Conservation (phyloP, 108 stramenopile species). For the Nannochloropsis granulata region DNA sequence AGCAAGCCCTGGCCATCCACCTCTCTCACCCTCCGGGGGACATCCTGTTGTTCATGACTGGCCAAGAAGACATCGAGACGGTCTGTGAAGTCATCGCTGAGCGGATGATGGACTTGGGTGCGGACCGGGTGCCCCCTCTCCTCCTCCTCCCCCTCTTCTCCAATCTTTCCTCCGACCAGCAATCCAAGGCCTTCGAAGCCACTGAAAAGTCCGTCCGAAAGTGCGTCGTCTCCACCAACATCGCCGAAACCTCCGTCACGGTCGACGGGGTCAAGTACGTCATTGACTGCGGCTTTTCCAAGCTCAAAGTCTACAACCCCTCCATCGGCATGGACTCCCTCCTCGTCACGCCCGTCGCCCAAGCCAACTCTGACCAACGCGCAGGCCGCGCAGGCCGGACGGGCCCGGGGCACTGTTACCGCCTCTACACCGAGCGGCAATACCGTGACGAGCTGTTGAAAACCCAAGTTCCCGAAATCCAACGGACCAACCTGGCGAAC, state of each 20-base stretch:
- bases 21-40: conserved; percentile 90
- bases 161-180: conserved; percentile 92
- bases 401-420: conserved; percentile 86
- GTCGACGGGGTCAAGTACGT: conserved; percentile 92
- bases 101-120: conserved; percentile 61
- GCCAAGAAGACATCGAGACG: conserved; percentile 98
- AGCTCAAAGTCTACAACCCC: conserved; percentile 98
- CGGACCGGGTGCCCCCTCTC: conserved; percentile 63
- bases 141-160: conserved; percentile 96
- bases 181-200: conserved; percentile 92
- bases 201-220: conserved; percentile 80
- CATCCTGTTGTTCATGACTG: conserved; percentile 98
- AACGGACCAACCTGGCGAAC: conserved; percentile 91
- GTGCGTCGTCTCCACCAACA: conserved; percentile 95
- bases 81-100: conserved; percentile 70
- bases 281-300: conserved; percentile 88
- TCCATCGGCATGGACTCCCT: conserved; percentile 98
- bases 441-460: conserved; percentile 87
- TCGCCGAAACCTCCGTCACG: conserved; percentile 95
- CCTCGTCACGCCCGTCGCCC: conserved; percentile 81
- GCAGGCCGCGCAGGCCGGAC: conserved; percentile 91
- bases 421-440: conserved; percentile 90
- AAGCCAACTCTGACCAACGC: conserved; percentile 96
- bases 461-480: conserved; percentile 77
- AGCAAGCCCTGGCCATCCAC: conserved; percentile 92